A percentile compares a stretch with the other conserved stretches of the same genome.
Evolutionary conservation across 2,329 filamentous ascomycete genomes (phyloP).

Genomic region (Nothopassalora personata): DNA sequence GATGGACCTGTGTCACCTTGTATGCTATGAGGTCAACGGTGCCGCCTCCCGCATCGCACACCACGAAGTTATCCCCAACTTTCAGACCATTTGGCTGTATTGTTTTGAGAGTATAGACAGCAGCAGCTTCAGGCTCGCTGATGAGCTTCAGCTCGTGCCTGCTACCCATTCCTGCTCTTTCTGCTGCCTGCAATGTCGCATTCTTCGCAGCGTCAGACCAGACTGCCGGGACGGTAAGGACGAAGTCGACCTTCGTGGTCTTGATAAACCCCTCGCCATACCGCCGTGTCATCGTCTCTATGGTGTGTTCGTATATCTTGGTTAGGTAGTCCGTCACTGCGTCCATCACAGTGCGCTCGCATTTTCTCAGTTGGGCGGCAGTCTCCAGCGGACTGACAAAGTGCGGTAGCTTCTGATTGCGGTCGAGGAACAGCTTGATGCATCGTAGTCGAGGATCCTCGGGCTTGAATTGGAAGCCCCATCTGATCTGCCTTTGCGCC

Average conservation of each 20-base stretch:
- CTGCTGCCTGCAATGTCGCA: conserved; percentile 70
- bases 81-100: conserved; percentile 70
- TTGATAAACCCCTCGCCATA: conserved; percentile 77
- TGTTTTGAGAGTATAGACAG: conserved; percentile 72
- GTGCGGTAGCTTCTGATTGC: conserved; percentile 72
- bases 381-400: conserved; percentile 76
- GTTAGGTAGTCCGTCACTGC: conserved; percentile 75
- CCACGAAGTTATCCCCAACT: conserved; percentile 57
- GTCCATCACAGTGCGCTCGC: conserved; percentile 71
- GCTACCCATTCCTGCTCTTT: conserved; percentile 70
- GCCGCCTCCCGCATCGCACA: conserved; percentile 54
- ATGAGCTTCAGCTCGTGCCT: conserved; percentile 70
- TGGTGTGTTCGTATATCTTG: conserved; percentile 70
- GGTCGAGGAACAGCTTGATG: conserved; percentile 79
- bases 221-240: conserved; percentile 75
- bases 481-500: conserved; percentile 50
- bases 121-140: conserved; percentile 73
- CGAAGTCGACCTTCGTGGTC: conserved; percentile 69
- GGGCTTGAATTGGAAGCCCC: conserved; percentile 78
- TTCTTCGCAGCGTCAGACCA: conserved; percentile 86
- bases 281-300: conserved; percentile 67
- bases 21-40: conserved; percentile 76
- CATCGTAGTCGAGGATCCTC: conserved; percentile 71
- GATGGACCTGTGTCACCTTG: conserved; percentile 68
- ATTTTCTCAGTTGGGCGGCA: conserved; percentile 65